phyloP scores from a whole-genome alignment of 352 stramenopile genomes.

The Phytophthora hybrid region DNA sequence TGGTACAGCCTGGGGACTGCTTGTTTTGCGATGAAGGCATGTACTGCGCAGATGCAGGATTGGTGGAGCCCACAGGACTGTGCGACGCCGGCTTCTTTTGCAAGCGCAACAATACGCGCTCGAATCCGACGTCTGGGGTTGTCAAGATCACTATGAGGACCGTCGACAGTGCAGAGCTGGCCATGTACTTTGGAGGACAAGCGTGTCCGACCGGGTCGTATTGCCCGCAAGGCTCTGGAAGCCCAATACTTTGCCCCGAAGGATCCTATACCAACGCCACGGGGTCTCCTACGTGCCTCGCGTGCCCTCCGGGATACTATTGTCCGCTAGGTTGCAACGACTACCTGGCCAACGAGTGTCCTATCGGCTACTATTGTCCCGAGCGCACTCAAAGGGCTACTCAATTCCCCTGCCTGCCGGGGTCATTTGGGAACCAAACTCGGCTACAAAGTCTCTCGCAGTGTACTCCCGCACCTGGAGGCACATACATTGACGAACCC shows the following conservation, averaged over 20 bases:
- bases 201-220: slow-evolving; percentile 60
- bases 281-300: slow-evolving; percentile 39
- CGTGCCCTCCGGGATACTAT: slow-evolving; percentile 52
- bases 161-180: slow-evolving; percentile 16
- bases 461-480: slow-evolving; percentile 73
- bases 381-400: slow-evolving; percentile 56
- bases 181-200: slow-evolving; percentile 39
- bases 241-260: slow-evolving; percentile 49
- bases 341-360: slow-evolving; percentile 69
- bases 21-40: slow-evolving; percentile 61
- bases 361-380: slow-evolving; percentile 86
- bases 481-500: slow-evolving; percentile 67
- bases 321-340: slow-evolving; percentile 52
- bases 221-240: slow-evolving; percentile 51
- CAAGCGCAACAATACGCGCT: slow-evolving; percentile 55
- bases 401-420: slow-evolving; percentile 79
- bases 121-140: slow-evolving; percentile 49
- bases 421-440: slow-evolving; percentile 74
- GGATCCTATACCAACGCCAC: slow-evolving; percentile 48
- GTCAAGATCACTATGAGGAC: slow-evolving; percentile 19
- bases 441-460: slow-evolving; percentile 54
- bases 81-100: slow-evolving; percentile 60
- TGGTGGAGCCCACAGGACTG: slow-evolving; percentile 47
- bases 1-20: slow-evolving; percentile 59
- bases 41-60: slow-evolving; percentile 49